Evolutionary conservation across 2,329 filamentous ascomycete species (phyloP).

Genomic region (Pestalotiopsis fici): DNA sequence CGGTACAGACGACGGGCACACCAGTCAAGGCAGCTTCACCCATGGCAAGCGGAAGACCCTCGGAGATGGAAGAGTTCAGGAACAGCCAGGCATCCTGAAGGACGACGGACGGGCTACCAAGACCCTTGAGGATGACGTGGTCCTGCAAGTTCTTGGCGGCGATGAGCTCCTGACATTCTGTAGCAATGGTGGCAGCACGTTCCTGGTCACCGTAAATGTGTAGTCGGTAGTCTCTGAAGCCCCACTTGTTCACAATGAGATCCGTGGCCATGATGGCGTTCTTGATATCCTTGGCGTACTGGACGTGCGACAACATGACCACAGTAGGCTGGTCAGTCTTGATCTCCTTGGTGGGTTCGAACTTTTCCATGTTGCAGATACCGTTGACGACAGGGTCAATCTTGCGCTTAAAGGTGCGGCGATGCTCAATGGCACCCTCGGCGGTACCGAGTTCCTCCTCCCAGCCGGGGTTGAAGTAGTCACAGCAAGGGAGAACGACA

Average conservation of each 20-base stretch:
- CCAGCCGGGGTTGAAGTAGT: slow-evolving; percentile 8
- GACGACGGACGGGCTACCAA: neutral
- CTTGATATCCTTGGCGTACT: slow-evolving; percentile 8
- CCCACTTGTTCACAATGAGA: slow-evolving; percentile 6
- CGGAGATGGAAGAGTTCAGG: slow-evolving; percentile 6
- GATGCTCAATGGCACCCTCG: slow-evolving; percentile 4
- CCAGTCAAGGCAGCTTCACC: slow-evolving; percentile 7
- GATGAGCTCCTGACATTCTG: slow-evolving; percentile 6
- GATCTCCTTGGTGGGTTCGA: slow-evolving; percentile 1
- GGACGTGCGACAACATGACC: slow-evolving; percentile 6
- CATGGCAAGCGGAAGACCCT: slow-evolving; percentile 5
- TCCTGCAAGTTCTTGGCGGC: neutral
- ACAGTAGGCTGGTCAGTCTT: neutral
- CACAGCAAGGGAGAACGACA: slow-evolving; percentile 5
- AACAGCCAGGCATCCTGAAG: slow-evolving; percentile 6
- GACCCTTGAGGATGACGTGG: slow-evolving; percentile 1
- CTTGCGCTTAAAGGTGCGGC: neutral
- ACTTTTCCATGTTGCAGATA: slow-evolving; percentile 8
- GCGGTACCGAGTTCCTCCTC: slow-evolving; percentile 4
- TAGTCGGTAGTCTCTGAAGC: slow-evolving; percentile 2
- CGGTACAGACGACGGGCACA: slow-evolving; percentile 6
- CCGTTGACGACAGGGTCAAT: slow-evolving; percentile 8
- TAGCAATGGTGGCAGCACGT: slow-evolving; percentile 1
- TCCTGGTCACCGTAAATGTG: slow-evolving; percentile 7
- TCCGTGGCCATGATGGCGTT: slow-evolving; percentile 7